Evolutionary conservation across 163 green algal species (phyloP).

Genomic region (Prototheca cutis): DNA sequence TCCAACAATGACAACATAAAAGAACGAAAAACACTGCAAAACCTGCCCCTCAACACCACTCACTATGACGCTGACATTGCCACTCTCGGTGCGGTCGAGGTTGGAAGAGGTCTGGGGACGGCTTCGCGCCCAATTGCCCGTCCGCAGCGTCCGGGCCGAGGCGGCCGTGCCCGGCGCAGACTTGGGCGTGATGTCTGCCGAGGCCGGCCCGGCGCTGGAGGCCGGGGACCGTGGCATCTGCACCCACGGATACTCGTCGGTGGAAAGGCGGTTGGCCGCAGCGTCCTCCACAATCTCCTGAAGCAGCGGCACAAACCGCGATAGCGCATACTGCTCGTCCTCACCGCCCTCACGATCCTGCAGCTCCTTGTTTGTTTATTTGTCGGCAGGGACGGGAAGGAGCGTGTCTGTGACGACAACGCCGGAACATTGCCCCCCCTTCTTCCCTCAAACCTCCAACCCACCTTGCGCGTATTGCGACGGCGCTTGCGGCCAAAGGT

Average conservation of each 20-base stretch:
- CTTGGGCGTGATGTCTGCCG: not conserved
- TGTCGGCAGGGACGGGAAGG: too few species aligned
- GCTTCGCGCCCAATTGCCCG: constrained; percentile 40
- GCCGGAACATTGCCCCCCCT: too few species aligned
- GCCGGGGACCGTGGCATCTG: constrained; percentile 14
- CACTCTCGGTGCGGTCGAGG: constrained; percentile 7
- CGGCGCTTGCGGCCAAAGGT: constrained; percentile 41
- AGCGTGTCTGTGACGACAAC: too few species aligned
- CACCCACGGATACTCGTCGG: constrained; percentile 78
- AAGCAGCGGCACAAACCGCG: constrained; percentile 60
- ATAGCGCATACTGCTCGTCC: constrained; percentile 40
- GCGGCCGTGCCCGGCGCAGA: not conserved
- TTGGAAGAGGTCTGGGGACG: not conserved
- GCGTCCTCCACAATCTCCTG: constrained; percentile 67
- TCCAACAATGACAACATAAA: too few species aligned
- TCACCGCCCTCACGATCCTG: constrained; percentile 27
- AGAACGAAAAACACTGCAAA: not conserved
- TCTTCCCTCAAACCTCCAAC: too few species aligned
- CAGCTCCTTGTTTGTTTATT: too few species aligned
- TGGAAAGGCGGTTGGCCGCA: constrained; percentile 26
- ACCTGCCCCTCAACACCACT: not conserved
- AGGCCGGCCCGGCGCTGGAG: not conserved
- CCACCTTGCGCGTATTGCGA: constrained; percentile 26
- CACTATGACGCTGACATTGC: constrained; percentile 10
- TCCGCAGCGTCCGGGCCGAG: constrained; percentile 33